Conservation (phyloP, 805 yeast genomes). For the Saccharomycopsis babjevae region DNA sequence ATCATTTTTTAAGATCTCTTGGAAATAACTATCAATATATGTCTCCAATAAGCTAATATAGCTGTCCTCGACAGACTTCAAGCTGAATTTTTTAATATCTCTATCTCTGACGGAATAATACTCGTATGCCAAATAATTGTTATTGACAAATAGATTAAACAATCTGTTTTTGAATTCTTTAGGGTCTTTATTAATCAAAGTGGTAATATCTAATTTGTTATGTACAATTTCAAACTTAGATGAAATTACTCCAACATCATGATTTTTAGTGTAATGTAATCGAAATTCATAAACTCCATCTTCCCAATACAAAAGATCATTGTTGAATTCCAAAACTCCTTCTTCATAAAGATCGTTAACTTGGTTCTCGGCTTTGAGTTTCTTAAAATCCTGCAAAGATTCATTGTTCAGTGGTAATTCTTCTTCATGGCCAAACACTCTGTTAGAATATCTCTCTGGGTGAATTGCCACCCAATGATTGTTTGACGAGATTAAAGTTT, state of each 20-base stretch:
- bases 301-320: constrained; percentile 46
- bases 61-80: constrained; percentile 2
- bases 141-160: not conserved
- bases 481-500: constrained; percentile 49
- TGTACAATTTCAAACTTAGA: constrained; percentile 54
- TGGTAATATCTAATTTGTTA: constrained; percentile 26
- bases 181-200: constrained; percentile 9
- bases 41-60: constrained; percentile 5
- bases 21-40: constrained; percentile 11
- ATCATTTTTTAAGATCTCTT: not conserved
- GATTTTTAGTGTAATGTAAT: constrained; percentile 56
- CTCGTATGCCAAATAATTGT: constrained; percentile 10
- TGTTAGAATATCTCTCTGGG: constrained; percentile 25
- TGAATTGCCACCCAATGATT: constrained; percentile 55
- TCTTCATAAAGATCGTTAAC: constrained; percentile 20
- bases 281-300: constrained; percentile 67
- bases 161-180: constrained; percentile 11
- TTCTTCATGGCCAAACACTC: constrained; percentile 17
- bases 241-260: constrained; percentile 57
- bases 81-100: not conserved
- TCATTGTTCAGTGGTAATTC: constrained; percentile 9
- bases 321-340: constrained; percentile 43
- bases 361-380: constrained; percentile 7
- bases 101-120: not conserved
- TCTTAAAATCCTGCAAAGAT: not conserved